Conservation (phyloP, 2,329 filamentous ascomycete species). For the Aspergillus pseudoglaucus region DNA sequence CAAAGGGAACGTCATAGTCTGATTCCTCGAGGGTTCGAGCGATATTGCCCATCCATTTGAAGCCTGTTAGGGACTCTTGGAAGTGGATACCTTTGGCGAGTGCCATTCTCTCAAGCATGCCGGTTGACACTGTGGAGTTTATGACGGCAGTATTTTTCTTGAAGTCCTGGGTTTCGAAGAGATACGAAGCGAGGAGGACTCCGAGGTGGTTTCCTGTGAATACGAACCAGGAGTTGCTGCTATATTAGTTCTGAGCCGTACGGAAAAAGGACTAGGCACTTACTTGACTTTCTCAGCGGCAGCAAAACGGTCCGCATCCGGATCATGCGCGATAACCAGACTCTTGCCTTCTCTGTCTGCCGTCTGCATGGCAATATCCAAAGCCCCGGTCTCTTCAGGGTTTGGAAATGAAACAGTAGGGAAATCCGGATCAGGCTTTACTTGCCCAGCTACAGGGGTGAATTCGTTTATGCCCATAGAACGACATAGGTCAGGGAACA, state of each 20-base stretch:
- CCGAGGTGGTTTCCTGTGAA: slow-evolving; percentile 62
- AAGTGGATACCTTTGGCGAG: slow-evolving; percentile 50
- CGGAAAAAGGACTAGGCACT: slow-evolving; percentile 5
- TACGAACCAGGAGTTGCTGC: slow-evolving; percentile 48
- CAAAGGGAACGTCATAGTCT: slow-evolving; percentile 50
- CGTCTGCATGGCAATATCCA: slow-evolving; percentile 53
- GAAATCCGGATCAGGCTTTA: slow-evolving; percentile 56
- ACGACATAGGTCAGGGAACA: slow-evolving; percentile 28
- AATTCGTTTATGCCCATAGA: slow-evolving; percentile 29
- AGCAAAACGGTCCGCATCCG: slow-evolving; percentile 60
- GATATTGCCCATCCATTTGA: slow-evolving; percentile 62
- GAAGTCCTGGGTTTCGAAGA: slow-evolving; percentile 43
- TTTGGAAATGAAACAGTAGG: slow-evolving; percentile 60
- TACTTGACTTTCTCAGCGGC: slow-evolving; percentile 52
- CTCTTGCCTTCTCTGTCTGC: slow-evolving; percentile 45
- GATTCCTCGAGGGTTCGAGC: slow-evolving; percentile 46
- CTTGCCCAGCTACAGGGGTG: slow-evolving; percentile 39
- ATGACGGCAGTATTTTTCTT: slow-evolving; percentile 46
- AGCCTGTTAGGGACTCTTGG: slow-evolving; percentile 58
- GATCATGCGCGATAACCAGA: slow-evolving; percentile 57
- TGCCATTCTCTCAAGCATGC: slow-evolving; percentile 56
- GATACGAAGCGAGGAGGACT: slow-evolving; percentile 52
- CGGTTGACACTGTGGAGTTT: slow-evolving; percentile 57
- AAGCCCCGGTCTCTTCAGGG: slow-evolving; percentile 57
- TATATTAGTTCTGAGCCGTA: neutral